Base-by-base conservation (phyloP, 2,329 filamentous ascomycete species). In the Chrysoporthe austroafricana region DNA sequence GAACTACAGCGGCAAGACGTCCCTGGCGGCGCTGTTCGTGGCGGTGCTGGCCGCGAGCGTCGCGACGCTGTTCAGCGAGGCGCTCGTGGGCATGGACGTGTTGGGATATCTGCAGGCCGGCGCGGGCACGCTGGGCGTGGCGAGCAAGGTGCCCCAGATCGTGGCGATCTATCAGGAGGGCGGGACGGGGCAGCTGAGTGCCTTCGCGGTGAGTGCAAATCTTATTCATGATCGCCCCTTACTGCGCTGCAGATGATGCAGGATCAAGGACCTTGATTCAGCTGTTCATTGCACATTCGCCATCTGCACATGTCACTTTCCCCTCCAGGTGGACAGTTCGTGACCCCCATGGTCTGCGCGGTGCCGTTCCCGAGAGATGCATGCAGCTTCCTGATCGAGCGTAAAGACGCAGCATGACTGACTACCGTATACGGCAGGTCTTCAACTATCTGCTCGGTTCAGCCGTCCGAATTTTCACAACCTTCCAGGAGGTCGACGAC, bases 371-470 rank as follows among this genome's bases (percentile, higher is more conserved):
- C 52, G 62, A 64, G 46, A 42, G 4, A 26, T 21, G 59, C 59
- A 58, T 63, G 63, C 52, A 64, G 42, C 63, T 64, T 64, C 63
- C 63, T 32, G 54, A 26, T 50, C 16, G 26, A 34, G 50, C 18
- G 21, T 66, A 39, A 11, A 43, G 42, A 14, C 3, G 36, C 39
- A 61, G 18, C 32, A 66, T 64, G 59, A 63, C 67, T 68, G 52
- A 68, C 61, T 63, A 70, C 50, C 43, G 60, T 8, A 50, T 64
- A n/a, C n/a, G 54, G 62, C 74, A 97, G 94, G 94, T 99, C 73
- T 97, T 99, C 87, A 98, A 97, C 85, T 99, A 97, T 81, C 92
- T 99, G 75, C 85, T 90, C 73, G 96, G 96, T 50, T 97, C 94
- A 56, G 88, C 98, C 68, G 92, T 93, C 36, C 92, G 96, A 77